These are phyloP conservation scores for Colletotrichum cuscutae DNA, from an alignment of 2,329 filamentous ascomycete species.

Conservation along the genomic window DNA sequence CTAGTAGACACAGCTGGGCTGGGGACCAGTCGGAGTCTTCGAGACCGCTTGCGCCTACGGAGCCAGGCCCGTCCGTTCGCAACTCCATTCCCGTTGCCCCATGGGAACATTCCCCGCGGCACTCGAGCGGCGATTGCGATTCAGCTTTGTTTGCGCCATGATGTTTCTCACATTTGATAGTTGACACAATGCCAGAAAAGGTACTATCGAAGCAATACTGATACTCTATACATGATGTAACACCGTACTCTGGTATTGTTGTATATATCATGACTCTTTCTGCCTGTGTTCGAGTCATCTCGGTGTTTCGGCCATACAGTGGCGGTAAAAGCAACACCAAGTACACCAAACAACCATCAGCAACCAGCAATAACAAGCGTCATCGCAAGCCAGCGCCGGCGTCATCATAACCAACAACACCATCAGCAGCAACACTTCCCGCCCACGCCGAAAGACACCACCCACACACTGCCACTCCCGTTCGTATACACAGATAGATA, in stretches of 20 bases:
- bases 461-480: background rate
- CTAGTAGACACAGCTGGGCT: background rate
- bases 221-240: background rate
- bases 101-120: background rate
- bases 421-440: background rate
- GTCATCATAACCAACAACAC: conserved; percentile 7
- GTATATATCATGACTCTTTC: conserved; percentile 31
- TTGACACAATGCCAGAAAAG: background rate
- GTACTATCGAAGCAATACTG: background rate
- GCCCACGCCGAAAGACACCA: conserved; percentile 3
- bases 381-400: conserved; percentile 10
- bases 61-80: conserved; percentile 26
- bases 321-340: background rate
- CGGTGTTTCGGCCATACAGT: conserved; percentile 18
- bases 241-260: background rate
- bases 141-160: conserved; percentile 27
- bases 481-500: background rate
- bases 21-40: background rate
- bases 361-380: background rate
- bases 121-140: conserved; percentile 7
- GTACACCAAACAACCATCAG: background rate
- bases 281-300: conserved; percentile 24
- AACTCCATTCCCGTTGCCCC: background rate
- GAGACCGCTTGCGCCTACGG: conserved; percentile 20
- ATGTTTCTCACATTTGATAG: background rate